A percentile compares a stretch with the other conserved stretches of the same genome.
phyloP scores from a whole-genome alignment of 495 filamentous ascomycete species.

The Thermothielavioides terrestris region DNA sequence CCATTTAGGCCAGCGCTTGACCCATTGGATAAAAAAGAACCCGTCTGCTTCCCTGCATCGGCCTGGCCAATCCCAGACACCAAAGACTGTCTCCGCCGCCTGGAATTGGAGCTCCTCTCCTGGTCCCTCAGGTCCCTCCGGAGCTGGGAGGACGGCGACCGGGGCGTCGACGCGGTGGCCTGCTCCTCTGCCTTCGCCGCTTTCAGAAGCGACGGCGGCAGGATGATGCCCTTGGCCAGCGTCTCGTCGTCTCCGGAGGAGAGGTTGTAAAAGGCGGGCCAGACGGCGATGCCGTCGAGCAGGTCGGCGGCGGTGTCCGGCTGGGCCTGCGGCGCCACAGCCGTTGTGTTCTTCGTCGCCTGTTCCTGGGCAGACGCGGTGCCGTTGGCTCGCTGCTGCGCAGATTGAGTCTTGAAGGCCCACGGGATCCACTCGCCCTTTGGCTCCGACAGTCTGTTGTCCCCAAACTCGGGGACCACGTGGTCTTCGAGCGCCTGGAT shows the following conservation, averaged over 20 bases:
- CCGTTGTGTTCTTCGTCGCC: not conserved
- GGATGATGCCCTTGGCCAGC: constrained; percentile 4
- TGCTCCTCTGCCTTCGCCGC: constrained; percentile 8
- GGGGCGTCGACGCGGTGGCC: not conserved
- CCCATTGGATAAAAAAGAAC: constrained; percentile 12
- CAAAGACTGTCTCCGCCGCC: not conserved
- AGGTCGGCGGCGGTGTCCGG: not conserved
- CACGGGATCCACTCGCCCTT: not conserved
- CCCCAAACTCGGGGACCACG: constrained; percentile 1
- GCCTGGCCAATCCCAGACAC: not conserved
- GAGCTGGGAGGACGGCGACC: too few relatives aligned
- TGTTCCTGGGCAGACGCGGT: not conserved
- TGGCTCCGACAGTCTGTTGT: not conserved
- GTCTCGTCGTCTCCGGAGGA: not conserved
- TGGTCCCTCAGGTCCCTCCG: not conserved
- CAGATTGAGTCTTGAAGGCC: not conserved
- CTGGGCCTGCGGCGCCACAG: too few relatives aligned
- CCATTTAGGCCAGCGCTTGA: constrained; percentile 13
- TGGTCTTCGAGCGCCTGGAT: constrained; percentile 8
- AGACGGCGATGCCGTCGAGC: constrained; percentile 5
- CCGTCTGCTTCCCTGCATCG: not conserved
- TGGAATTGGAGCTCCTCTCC: not conserved
- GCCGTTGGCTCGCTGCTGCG: not conserved
- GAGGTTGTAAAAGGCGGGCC: constrained; percentile 11
- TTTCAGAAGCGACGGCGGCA: not conserved